These are phyloP conservation scores for Citropsis articulata DNA, from an alignment of 345 rosid genomes.

Conservation along the genomic window DNA sequence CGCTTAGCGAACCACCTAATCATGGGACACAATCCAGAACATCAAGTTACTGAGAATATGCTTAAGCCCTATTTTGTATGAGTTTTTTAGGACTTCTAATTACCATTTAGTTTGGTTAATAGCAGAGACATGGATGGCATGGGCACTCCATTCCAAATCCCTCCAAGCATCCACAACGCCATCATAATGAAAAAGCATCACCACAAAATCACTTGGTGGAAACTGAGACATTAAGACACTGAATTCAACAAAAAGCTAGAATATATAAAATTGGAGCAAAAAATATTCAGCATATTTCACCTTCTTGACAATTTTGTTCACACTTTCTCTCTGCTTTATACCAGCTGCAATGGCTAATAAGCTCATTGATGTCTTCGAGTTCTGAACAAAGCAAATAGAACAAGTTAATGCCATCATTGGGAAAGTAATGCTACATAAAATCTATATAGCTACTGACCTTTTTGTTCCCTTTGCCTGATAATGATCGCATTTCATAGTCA, in stretches of 20 bases:
- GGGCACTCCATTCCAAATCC: conserved; percentile 60
- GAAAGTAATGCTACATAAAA: neutral
- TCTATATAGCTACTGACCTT: conserved; percentile 30
- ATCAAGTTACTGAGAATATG: neutral
- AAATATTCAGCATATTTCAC: conserved; percentile 23
- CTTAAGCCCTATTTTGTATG: neutral
- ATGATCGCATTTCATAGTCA: conserved; percentile 62
- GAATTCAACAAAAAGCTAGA: neutral
- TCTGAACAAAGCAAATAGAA: conserved; percentile 28
- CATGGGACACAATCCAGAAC: neutral
- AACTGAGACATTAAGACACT: conserved; percentile 42
- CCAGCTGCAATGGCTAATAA: conserved; percentile 79
- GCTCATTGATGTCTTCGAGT: conserved; percentile 38
- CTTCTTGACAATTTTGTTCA: conserved; percentile 69
- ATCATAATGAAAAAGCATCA: conserved; percentile 86
- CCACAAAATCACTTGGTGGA: conserved; percentile 44
- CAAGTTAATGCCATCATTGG: neutral
- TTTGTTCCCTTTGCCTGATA: conserved; percentile 43
- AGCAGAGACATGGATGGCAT: conserved; percentile 65
- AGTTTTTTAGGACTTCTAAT: conserved; percentile 11
- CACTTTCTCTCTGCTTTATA: conserved; percentile 59
- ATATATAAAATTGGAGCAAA: neutral
- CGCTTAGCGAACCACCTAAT: conserved; percentile 93
- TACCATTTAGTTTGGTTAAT: conserved; percentile 85
- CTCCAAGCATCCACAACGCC: conserved; percentile 71